Evolutionary conservation across 2,329 filamentous ascomycete species (phyloP).

Genomic region (Monosporascus cannonballus): DNA sequence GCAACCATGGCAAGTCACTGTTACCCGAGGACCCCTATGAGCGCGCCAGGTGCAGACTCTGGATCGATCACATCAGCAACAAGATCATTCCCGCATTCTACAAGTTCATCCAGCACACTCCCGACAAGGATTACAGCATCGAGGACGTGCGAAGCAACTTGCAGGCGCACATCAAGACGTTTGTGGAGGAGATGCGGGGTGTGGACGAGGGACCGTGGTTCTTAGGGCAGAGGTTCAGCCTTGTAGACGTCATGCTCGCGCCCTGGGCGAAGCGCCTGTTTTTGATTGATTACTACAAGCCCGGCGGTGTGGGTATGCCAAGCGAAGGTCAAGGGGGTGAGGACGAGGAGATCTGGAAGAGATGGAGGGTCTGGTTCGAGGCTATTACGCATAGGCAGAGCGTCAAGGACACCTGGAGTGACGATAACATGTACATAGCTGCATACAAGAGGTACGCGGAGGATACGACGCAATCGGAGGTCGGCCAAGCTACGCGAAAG

Average conservation of each 20-base stretch:
- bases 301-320: slow-evolving; percentile 43
- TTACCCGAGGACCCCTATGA: slow-evolving; percentile 58
- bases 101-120: slow-evolving; percentile 50
- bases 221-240: slow-evolving; percentile 52
- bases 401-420: slow-evolving; percentile 62
- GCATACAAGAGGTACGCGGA: slow-evolving; percentile 65
- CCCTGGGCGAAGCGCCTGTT: slow-evolving; percentile 70
- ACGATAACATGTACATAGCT: slow-evolving; percentile 58
- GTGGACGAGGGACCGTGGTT: slow-evolving; percentile 57
- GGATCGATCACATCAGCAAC: slow-evolving; percentile 66
- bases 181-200: slow-evolving; percentile 55
- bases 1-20: slow-evolving; percentile 38
- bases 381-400: slow-evolving; percentile 56
- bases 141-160: slow-evolving; percentile 53
- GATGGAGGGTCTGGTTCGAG: slow-evolving; percentile 60
- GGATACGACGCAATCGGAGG: slow-evolving; percentile 55
- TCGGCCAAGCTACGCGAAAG: slow-evolving; percentile 56
- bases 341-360: slow-evolving; percentile 53
- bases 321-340: slow-evolving; percentile 20
- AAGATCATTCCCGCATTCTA: slow-evolving; percentile 66
- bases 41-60: slow-evolving; percentile 60
- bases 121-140: slow-evolving; percentile 41
- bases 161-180: slow-evolving; percentile 49
- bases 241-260: slow-evolving; percentile 66
- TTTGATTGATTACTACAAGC: slow-evolving; percentile 70